A percentile compares a stretch with the other conserved stretches of the same genome.
These are phyloP conservation scores for Chlorella sp. DNA, from an alignment of 139 green algal species.

Conservation along the genomic window DNA sequence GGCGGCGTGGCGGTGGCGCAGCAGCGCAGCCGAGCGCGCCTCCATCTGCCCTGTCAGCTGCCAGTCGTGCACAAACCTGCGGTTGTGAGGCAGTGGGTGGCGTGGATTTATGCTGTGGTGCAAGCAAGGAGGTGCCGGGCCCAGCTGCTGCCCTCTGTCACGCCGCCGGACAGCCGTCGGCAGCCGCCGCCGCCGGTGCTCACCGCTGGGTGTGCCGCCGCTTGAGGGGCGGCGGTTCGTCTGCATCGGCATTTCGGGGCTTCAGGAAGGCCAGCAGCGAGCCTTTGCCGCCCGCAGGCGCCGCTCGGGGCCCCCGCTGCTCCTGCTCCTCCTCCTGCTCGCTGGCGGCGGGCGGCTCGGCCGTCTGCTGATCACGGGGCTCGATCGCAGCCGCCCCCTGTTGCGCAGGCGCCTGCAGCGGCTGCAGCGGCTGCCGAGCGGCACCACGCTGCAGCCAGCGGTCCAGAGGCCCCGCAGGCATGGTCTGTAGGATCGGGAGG, in stretches of 20 bases:
- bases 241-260: not conserved
- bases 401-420: not conserved
- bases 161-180: too few species aligned
- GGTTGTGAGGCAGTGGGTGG: too few species aligned
- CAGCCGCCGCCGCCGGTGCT: too few species aligned
- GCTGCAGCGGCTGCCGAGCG: not conserved
- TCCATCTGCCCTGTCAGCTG: not conserved
- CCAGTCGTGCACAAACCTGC: not conserved
- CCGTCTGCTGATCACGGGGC: slow-evolving; percentile 5
- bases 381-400: not conserved
- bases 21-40: not conserved
- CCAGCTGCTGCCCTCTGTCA: too few species aligned
- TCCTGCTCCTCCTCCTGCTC: not conserved
- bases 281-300: not conserved
- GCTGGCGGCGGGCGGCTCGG: not conserved
- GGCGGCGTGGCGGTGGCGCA: not conserved
- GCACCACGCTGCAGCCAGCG: slow-evolving; percentile 3
- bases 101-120: too few species aligned
- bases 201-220: not conserved
- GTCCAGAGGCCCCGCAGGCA: not conserved
- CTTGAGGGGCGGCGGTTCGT: not conserved
- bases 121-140: too few species aligned
- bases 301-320: not conserved
- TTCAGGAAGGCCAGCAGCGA: too few species aligned
- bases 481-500: too few species aligned